phyloP scores from a whole-genome alignment of 2,329 filamentous ascomycete species.

The Metarhizium brunneum region DNA sequence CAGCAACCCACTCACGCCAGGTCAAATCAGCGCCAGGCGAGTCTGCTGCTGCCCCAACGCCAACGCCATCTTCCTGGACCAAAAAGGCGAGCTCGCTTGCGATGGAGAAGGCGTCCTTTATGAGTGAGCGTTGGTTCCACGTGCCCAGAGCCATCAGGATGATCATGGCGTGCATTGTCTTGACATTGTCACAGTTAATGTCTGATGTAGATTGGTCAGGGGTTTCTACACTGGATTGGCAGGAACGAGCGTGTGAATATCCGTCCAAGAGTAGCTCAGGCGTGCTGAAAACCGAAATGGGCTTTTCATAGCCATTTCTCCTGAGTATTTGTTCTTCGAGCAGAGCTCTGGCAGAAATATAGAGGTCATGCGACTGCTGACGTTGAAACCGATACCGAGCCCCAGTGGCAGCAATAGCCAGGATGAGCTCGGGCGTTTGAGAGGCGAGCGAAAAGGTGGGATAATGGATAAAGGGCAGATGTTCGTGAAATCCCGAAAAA shows the following conservation, averaged over 20 bases:
- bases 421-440: not conserved
- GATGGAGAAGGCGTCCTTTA: not conserved
- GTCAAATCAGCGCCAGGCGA: not conserved
- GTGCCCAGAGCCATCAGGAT: not conserved
- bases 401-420: not conserved
- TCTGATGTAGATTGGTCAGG: no score
- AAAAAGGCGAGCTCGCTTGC: not conserved
- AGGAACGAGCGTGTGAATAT: no score
- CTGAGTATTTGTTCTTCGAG: not conserved
- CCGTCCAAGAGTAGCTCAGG: no score
- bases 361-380: not conserved
- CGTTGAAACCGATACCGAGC: not conserved
- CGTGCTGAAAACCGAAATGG: no score
- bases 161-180: not conserved
- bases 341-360: not conserved
- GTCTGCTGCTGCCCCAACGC: not conserved
- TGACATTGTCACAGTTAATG: no score
- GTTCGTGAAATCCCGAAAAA: not conserved
- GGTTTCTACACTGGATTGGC: not conserved
- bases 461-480: not conserved
- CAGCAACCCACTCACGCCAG: not conserved
- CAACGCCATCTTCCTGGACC: not conserved
- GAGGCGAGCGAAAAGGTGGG: not conserved
- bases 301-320: no score
- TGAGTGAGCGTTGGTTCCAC: not conserved